These are phyloP conservation scores for Fusarium pseudoanthophilum DNA, from an alignment of 2,329 filamentous ascomycete species.

Conservation along the genomic window DNA sequence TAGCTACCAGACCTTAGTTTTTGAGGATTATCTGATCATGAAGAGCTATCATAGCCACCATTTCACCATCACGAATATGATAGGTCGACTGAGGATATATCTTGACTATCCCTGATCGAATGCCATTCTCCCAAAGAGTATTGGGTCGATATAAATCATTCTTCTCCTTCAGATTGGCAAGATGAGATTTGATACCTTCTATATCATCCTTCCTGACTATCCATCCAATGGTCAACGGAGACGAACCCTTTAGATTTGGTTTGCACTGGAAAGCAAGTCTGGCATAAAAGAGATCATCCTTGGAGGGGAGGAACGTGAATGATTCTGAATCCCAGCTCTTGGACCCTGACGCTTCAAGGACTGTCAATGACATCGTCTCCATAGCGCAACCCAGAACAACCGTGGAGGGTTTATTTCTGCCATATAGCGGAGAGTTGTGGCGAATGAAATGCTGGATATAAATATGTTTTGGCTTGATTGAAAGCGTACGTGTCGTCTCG, in stretches of 20 bases:
- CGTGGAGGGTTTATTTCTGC: neutral
- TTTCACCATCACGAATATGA: neutral
- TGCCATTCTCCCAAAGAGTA: neutral
- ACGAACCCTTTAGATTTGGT: neutral
- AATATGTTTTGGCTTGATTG: conserved; percentile 1
- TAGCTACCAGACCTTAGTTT: neutral
- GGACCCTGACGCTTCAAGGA: neutral
- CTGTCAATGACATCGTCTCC: neutral
- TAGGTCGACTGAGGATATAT: neutral
- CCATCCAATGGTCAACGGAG: neutral
- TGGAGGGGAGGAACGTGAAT: neutral
- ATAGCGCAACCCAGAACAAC: neutral
- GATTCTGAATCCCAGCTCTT: neutral
- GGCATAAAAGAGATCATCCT: neutral
- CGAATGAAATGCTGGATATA: conserved; percentile 11
- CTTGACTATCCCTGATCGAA: neutral
- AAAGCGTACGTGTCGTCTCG: neutral
- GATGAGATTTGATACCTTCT: neutral
- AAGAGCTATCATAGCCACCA: conserved; percentile 7
- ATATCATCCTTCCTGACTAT: conserved; percentile 4
- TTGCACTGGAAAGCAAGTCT: neutral
- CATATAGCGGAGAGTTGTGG: neutral
- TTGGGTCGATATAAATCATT: neutral
- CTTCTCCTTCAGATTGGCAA: neutral
- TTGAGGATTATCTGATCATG: neutral